Conservation (phyloP, 164 flowering plant genomes). For the Stephania cephalantha region DNA sequence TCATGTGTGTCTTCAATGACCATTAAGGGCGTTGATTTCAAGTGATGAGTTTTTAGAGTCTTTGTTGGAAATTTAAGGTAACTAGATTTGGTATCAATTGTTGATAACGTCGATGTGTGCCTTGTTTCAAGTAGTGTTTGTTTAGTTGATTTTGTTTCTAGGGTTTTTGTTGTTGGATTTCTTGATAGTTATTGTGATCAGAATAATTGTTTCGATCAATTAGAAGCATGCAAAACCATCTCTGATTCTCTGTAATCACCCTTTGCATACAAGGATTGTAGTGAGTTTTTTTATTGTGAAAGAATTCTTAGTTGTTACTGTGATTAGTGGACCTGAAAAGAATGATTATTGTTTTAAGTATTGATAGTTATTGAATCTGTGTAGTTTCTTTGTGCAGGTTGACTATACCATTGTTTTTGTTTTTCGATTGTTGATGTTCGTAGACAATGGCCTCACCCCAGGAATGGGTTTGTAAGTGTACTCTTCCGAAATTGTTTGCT, state of each 20-base stretch:
- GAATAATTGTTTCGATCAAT: slow-evolving; percentile 76
- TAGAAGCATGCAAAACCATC: slow-evolving; percentile 35
- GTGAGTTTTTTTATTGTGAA: slow-evolving; percentile 35
- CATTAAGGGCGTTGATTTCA: slow-evolving; percentile 81
- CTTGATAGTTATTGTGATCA: slow-evolving; percentile 30
- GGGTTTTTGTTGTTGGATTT: slow-evolving; percentile 11
- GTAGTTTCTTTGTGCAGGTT: slow-evolving; percentile 40
- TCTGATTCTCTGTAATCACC: slow-evolving; percentile 45
- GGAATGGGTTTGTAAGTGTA: slow-evolving; percentile 95
- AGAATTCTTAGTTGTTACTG: neutral
- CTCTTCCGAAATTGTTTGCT: neutral
- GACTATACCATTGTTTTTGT: slow-evolving; percentile 86
- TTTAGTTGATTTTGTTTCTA: slow-evolving; percentile 4
- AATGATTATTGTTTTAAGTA: neutral
- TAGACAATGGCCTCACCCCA: slow-evolving; percentile 88
- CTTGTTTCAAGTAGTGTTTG: neutral
- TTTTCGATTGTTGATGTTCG: slow-evolving; percentile 91
- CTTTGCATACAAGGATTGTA: slow-evolving; percentile 96
- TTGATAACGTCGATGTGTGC: too few relatives aligned
- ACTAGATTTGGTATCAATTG: neutral
- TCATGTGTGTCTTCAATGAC: slow-evolving; percentile 35
- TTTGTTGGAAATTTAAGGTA: neutral
- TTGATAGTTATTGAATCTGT: neutral
- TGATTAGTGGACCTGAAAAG: neutral
- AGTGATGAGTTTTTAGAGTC: slow-evolving; percentile 42